Evolutionary conservation across 345 rosid species (phyloP).

Genomic region (Salix koriyanagi): DNA sequence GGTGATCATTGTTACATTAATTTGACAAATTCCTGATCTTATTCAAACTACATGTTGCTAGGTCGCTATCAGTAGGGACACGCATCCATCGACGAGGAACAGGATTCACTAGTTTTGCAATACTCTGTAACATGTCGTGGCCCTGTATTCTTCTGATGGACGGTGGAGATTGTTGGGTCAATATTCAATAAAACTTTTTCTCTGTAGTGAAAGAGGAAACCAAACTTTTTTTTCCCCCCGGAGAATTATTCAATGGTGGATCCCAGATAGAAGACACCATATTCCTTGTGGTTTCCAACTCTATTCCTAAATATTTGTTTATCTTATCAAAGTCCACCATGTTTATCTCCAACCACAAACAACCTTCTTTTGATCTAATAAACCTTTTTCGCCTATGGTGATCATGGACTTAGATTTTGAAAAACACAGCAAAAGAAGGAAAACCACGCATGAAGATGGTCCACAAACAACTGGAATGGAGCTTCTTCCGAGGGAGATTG

Average conservation of each 20-base stretch:
- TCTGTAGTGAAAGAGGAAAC: background rate
- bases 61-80: constrained; percentile 19
- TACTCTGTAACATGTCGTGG: background rate
- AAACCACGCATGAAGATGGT: constrained; percentile 12
- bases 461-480: constrained; percentile 32
- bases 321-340: constrained; percentile 23
- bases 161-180: constrained; percentile 24
- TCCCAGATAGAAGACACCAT: constrained; percentile 20
- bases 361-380: constrained; percentile 6
- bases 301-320: constrained; percentile 11
- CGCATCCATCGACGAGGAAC: constrained; percentile 15
- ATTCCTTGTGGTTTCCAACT: constrained; percentile 39
- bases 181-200: constrained; percentile 2
- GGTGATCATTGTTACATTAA: background rate
- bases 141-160: background rate
- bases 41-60: background rate
- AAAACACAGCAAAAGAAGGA: constrained; percentile 24
- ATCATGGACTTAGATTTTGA: constrained; percentile 31
- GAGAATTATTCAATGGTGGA: constrained; percentile 37
- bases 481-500: constrained; percentile 53
- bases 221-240: background rate
- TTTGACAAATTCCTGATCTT: background rate
- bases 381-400: background rate
- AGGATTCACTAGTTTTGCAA: constrained; percentile 16
- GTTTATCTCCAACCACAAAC: constrained; percentile 23